Base-by-base conservation (phyloP, 352 stramenopile species). In the Phytopythium oedochilum region DNA sequence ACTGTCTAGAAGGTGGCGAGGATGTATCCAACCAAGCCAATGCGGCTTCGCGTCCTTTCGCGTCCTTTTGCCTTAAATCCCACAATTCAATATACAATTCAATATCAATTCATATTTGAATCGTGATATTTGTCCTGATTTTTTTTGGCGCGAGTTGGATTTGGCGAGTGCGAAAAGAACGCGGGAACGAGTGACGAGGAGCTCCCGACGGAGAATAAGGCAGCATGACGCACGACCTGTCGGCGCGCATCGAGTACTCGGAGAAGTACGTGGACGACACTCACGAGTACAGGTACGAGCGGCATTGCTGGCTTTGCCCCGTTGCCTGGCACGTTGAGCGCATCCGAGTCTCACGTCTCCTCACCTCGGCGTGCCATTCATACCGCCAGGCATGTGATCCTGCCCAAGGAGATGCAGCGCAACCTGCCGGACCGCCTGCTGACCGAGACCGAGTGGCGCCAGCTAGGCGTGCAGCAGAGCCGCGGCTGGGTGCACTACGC, bases 401-500 rank as follows among this genome's bases (percentile, higher is more conserved):
- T 99, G 54, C 97, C 97, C 5, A 99, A 99, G 74, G 97, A 99
- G 68, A 90, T 99, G 60, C 94, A 96, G 46, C 98, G 97, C 66
- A 94, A 79, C 40, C 71, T 99, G 36, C 96, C 96, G 9, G 98
- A 99, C 59, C 88, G 94, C 39, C 73, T 99, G 35, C 70, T 99
- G 57, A 96, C 83, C 5, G 97, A 99, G 73, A 89, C 86, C 14
- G 97, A 99, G 71, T 99, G 97, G 97, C 88, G 97, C 63, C 89
- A 93, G 59, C 84, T 99, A 39, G 97, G 97, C 52, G 95, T 99
- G 12, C 97, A 99, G 77, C 97, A 99, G 77, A 98, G 87, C 62
- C 89, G 97, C 40, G 97, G 97, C 45, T 99, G 97, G 97, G 89
- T 98, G 64, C 97, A 99, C 75, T 99, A 99, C 77, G 97, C 97